These are phyloP conservation scores for Aspergillus steynii DNA, from an alignment of 495 filamentous ascomycete species.

Conservation along the genomic window DNA sequence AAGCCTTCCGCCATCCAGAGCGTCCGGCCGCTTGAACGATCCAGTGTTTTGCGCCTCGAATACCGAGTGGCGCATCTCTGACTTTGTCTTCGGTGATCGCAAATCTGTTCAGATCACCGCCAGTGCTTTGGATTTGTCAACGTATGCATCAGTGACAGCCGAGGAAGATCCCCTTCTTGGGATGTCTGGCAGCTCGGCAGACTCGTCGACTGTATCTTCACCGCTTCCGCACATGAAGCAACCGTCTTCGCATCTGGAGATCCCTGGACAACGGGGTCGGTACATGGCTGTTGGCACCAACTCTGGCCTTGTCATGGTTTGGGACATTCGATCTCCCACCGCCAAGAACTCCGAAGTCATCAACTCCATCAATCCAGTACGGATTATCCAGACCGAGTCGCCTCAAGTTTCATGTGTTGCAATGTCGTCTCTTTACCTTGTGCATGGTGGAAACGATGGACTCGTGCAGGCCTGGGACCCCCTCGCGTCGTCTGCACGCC, in stretches of 20 bases:
- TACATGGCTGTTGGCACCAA: constrained; percentile 80
- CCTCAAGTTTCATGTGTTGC: constrained; percentile 85
- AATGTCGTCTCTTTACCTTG: constrained; percentile 80
- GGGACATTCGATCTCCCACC: constrained; percentile 74
- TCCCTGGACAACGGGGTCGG: constrained; percentile 83
- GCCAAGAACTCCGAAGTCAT: constrained; percentile 49
- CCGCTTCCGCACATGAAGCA: constrained; percentile 54
- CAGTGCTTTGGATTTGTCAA: constrained; percentile 74
- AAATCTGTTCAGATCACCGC: constrained; percentile 64
- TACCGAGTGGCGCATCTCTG: constrained; percentile 61
- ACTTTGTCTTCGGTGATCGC: constrained; percentile 54
- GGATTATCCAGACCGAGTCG: constrained; percentile 87
- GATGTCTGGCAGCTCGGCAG: constrained; percentile 52
- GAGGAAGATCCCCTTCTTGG: constrained; percentile 74
- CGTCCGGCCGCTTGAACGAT: constrained; percentile 25
- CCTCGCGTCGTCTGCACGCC: constrained; percentile 73
- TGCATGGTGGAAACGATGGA: constrained; percentile 93
- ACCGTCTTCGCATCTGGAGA: constrained; percentile 43
- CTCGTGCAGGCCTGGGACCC: constrained; percentile 97
- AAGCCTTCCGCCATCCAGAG: constrained; percentile 31
- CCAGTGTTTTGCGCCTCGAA: constrained; percentile 22
- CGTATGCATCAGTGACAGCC: constrained; percentile 63
- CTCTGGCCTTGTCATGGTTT: constrained; percentile 74
- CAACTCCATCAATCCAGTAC: constrained; percentile 63
- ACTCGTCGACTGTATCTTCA: constrained; percentile 59